These are phyloP conservation scores for Trichocomaceae sp. DNA, from an alignment of 2,329 filamentous ascomycete genomes.

Conservation along the genomic window DNA sequence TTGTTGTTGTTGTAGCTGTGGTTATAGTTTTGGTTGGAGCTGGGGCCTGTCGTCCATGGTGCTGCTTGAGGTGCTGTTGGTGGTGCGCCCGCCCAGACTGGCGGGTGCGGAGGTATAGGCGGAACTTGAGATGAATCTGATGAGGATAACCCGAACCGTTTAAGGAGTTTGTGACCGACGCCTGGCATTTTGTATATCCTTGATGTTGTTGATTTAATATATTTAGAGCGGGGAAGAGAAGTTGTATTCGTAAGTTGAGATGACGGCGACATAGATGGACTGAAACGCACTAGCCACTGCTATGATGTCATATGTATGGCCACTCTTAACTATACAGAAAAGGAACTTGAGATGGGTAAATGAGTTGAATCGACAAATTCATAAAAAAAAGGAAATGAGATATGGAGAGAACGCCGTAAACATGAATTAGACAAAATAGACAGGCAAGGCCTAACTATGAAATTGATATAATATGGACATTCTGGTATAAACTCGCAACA, in stretches of 20 bases:
- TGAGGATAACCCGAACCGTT: conserved; percentile 18
- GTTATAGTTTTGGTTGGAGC: background rate
- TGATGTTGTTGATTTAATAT: background rate
- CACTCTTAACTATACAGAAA: background rate
- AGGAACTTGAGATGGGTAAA: too few species aligned
- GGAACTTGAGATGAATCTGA: background rate
- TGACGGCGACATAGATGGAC: background rate
- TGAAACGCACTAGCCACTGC: background rate
- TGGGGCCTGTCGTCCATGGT: background rate
- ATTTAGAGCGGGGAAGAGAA: background rate
- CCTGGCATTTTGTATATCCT: conserved; percentile 1
- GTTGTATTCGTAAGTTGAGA: background rate
- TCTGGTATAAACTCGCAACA: background rate
- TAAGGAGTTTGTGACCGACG: conserved; percentile 28
- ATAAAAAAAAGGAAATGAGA: too few species aligned
- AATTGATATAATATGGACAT: background rate
- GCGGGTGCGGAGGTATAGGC: background rate
- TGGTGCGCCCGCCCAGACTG: background rate
- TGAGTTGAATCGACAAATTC: too few species aligned
- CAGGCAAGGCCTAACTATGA: background rate
- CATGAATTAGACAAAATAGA: too few species aligned
- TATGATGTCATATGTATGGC: background rate
- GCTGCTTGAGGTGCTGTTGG: background rate
- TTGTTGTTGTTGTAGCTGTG: background rate
- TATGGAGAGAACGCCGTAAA: background rate